phyloP scores from a whole-genome alignment of 75 land plant species.

The Cupressus sempervirens region DNA sequence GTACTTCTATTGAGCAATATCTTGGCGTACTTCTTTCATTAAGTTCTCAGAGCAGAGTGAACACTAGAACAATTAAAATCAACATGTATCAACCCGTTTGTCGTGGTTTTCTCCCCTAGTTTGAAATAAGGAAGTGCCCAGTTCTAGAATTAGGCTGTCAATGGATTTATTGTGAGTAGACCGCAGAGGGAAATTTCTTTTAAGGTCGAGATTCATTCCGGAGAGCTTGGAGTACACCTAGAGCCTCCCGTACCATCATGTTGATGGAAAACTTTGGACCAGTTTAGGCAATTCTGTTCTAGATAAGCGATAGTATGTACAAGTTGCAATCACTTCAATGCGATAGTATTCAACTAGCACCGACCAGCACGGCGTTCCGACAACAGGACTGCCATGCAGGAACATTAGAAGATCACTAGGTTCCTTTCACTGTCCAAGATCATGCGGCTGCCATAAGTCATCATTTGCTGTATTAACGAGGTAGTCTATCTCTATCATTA shows the following conservation, averaged over 20 bases:
- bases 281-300: not conserved
- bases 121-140: not conserved
- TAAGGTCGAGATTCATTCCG: no score
- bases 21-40: no score
- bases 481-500: no score
- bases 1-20: no score
- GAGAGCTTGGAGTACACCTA: no score
- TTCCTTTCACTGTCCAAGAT: not conserved
- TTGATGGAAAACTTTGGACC: no score
- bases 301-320: not conserved
- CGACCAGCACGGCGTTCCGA: not conserved
- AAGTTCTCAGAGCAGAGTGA: no score
- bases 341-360: not conserved
- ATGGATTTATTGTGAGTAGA: not conserved
- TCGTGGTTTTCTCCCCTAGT: not conserved
- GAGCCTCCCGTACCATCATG: no score
- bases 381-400: not conserved
- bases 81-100: not conserved
- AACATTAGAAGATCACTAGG: not conserved
- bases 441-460: not conserved
- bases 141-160: not conserved
- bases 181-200: no score
- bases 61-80: no score
- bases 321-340: not conserved
- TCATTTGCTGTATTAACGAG: not conserved